Base-by-base conservation (phyloP, 805 yeast genomes). In the Teunomyces barrocoloradensis region DNA sequence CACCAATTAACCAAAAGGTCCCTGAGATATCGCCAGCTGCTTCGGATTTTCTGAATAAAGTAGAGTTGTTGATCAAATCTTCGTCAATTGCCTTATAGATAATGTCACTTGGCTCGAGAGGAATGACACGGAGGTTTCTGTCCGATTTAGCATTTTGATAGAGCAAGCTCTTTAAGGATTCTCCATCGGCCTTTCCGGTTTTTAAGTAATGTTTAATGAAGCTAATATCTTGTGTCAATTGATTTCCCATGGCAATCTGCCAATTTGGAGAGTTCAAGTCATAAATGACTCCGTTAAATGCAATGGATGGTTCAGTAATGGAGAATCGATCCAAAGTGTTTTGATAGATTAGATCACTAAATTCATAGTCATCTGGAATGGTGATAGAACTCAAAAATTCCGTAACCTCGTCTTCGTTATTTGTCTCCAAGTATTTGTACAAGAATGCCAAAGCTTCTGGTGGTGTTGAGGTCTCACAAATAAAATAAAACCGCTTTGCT, bases 211-310 rank as follows among this genome's bases (percentile, higher is more conserved):
- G 48, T 41, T 67, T 63, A 6, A 80, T 50, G 5, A 55, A 46
- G 2, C 56, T 45, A 17, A 73, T 73, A 65, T 91, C 98, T 20
- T 68, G 71, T 20, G 69, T 65, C 13, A 83, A 53, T 53, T 84
- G 87, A 32, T 65, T 72, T 3, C 80, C 74, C 56, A 85, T 63
- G 1, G 76, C 60, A 37, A 68, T 68, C 51, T 82, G 81, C 86
- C 89, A 85, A 3, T 74, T 69, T 1, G 74, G 59, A 4, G 71
- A 65, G 32, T 66, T 70, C 53, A 84, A 72, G 3, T 74, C 75
- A 49, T 72, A 66, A 13, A 87, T 75, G 5, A 84, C 82, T 38
- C 98, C 98, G 63, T 92, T 87, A 25, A 81, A 79, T 43, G 89
- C 74, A 3, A 89, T 67, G 0, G 78, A 63, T 0, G 92, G 83